Base-by-base conservation (phyloP, 345 rosid species). In the Eutrema yunnanense region DNA sequence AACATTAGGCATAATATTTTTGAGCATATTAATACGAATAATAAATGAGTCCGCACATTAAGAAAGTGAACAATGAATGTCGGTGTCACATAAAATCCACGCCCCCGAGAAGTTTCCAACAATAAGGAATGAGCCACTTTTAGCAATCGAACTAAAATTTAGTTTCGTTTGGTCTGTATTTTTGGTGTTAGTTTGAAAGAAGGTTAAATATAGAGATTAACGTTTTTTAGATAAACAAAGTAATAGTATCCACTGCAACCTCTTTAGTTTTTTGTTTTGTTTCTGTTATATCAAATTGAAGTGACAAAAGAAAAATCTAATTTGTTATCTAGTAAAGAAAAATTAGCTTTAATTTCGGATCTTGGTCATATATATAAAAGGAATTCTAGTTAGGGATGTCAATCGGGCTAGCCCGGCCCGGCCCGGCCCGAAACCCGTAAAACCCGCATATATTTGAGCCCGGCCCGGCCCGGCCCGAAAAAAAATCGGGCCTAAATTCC, bases 51-150 rank as follows among this genome's bases (percentile, higher is more conserved):
- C 49, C 44, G 58, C 41, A 48, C 41, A 19, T 5, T 40, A 41
- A 48, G 19, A 50, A 51, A 10, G 36, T 72, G 62, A 22, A 52
- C 62, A 36, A 27, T 63, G 70, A 44, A 53, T 55, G 63, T 62
- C 55, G 55, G 76, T 71, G 50, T 27, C 26, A 3, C 9, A 19
- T 10, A 32, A 43, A 33, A 5, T 56, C 33, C 46, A 55, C 22
- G 8, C 10, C 8, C 42, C 34, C 13, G 22, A 38, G 48, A 60
- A 38, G 42, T 60, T 71, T 48, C 30, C 30, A 38, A 26, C 56
- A 34, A 32, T 29, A 27, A 10, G 14, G 41, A 41, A 40, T 43
- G 22, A 22, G 16, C 16, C 19, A 60, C 19, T 40, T 60, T 41
- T 40, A 52, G 26, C 54, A 52, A 26, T 12, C 32, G 9, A 38